Evolutionary conservation across 768 basidiomycete species (phyloP), one percentile per base, ranked within the genome.

Genomic region (Amanita phalloides): DNA sequence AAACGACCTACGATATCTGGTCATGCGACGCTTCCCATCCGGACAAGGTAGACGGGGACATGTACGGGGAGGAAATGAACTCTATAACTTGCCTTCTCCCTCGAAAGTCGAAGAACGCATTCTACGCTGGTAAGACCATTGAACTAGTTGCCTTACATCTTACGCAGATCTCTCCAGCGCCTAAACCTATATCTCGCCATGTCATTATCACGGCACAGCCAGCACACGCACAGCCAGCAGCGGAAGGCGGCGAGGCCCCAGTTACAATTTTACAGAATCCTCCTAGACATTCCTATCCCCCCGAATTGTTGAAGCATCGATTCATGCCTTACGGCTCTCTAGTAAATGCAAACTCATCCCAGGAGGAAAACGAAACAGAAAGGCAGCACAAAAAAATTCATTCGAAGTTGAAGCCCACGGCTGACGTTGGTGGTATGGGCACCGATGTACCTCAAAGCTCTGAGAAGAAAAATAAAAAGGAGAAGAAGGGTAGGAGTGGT

Each of bases 241-340:
- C 68, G n/a, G 57, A 60, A 1, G 42, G 57, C 3, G 11, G 17
- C n/a, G 28, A 20, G n/a, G 17, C 36, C 2, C 23, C n/a, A 1
- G 23, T 17, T 3, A 43, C 38, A 8, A 51, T 64, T 25, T 66
- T 70, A 50, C 67, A 77, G 60, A 79, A 79, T 54, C 76, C 80
- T 6, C 72, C 79, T 1, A 73, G 86, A 17, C 69, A 73, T 3
- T 71, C 66, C 8, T 78, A 87, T 57, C 77, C 86, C 0, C 66
- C 70, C 44, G 80, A 85, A 42, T 56, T 79, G 1, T 69, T 88
- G 30, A 86, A 71, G 53, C 84, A 86, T 57, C 61, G 67, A 1
- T 88, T 84, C 62, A 60, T 78, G 56, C 85, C 86, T 0, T 77
- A 74, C 26, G 84, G 84, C 1, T 77, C 82, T 11, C 61, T 71